Conservation (phyloP, 345 rosid species). For the Arabidopsis arenosa region DNA sequence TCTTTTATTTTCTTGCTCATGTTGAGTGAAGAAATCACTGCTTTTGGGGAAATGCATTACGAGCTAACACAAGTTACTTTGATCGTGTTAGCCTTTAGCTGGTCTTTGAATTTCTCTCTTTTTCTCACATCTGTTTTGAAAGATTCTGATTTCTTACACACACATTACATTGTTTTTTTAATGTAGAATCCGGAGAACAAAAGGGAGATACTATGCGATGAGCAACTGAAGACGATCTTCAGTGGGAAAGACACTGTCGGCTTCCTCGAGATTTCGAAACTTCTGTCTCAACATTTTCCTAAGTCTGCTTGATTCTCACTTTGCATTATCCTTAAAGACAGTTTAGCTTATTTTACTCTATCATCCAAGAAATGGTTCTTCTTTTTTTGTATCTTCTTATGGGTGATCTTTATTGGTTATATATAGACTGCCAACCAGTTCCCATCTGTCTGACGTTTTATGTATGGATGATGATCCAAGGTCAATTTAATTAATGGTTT, state of each 20-base stretch:
- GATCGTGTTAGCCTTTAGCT: neutral
- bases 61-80: neutral
- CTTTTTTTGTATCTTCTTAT: neutral
- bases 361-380: constrained; percentile 4
- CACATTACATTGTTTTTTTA: no score
- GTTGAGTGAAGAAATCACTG: constrained; percentile 10
- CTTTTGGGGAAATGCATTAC: neutral
- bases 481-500: constrained; percentile 1
- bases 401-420: neutral
- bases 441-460: neutral
- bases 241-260: constrained; percentile 68
- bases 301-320: constrained; percentile 49
- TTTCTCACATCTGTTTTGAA: neutral
- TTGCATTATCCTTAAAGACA: neutral
- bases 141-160: neutral
- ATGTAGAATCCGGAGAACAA: constrained; percentile 72
- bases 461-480: constrained; percentile 8
- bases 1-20: neutral
- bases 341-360: constrained; percentile 5
- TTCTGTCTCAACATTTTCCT: constrained; percentile 65
- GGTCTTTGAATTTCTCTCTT: neutral
- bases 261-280: constrained; percentile 73
- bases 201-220: constrained; percentile 77
- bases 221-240: constrained; percentile 71
- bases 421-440: constrained; percentile 17